Percentiles rank a stretch among this genome's conserved stretches.
Evolutionary conservation across 371 early-diverging fungal genomes (phyloP).

Genomic region (Saksenaea oblongispora): DNA sequence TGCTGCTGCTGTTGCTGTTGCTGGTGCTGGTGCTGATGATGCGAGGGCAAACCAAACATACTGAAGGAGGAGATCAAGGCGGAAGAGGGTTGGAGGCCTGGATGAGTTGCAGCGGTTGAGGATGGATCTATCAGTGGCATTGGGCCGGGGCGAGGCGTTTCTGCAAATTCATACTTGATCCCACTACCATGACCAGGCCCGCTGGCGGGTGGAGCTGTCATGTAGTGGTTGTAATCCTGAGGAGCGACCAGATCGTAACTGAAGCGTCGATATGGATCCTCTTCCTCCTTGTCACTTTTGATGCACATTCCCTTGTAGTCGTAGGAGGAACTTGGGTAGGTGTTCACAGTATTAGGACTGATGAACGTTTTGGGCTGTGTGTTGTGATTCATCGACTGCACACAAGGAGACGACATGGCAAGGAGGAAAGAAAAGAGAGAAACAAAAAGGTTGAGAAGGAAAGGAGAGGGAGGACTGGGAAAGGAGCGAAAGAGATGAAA

Average conservation of each 20-base stretch:
- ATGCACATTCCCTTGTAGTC: neutral
- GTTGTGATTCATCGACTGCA: constrained; percentile 15
- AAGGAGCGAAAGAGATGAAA: constrained; percentile 8
- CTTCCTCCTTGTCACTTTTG: constrained; percentile 6
- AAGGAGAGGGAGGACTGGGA: constrained; percentile 1
- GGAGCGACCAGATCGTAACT: neutral
- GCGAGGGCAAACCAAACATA: constrained; percentile 2
- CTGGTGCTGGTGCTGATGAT: constrained; percentile 23
- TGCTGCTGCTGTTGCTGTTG: constrained; percentile 24
- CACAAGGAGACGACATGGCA: constrained; percentile 22
- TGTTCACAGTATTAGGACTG: constrained; percentile 4
- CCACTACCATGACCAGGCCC: neutral
- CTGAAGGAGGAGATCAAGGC: neutral
- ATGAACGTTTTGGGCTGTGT: neutral
- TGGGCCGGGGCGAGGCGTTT: constrained; percentile 3
- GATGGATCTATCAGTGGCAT: constrained; percentile 6
- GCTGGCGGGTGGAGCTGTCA: neutral
- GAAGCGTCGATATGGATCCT: neutral
- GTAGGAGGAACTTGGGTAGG: constrained; percentile 1
- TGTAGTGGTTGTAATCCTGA: neutral
- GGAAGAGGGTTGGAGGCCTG: neutral
- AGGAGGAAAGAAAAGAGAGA: neutral
- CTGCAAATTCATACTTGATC: neutral
- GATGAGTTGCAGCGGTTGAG: neutral
- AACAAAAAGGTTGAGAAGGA: neutral